Base-by-base conservation (phyloP, 345 rosid genomes). In the Gossypium thurberi region DNA sequence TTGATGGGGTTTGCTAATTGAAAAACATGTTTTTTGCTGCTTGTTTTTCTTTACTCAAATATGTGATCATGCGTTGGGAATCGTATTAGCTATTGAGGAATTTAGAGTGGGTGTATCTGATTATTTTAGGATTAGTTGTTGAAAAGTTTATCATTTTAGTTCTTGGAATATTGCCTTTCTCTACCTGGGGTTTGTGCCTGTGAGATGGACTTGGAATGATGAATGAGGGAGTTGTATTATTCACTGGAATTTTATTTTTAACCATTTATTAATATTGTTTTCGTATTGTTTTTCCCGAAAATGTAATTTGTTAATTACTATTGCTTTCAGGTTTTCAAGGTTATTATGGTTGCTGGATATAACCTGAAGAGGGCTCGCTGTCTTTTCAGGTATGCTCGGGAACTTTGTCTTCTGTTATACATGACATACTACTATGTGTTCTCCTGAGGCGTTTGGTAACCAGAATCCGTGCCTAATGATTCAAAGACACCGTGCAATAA, bases 281-380 rank as follows among this genome's bases (percentile, higher is more conserved):
- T 26, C 9, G 15, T 14, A 60, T 25, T 6, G 2, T 25, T 44
- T 18, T 58, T 18, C 8, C 14, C 2, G 57, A 46, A 8, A 15
- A 14, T 23, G 7, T 33, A 5, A 33, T 33, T 33, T 33, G 40
- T 33, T 33, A 33, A n/a, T 14, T 46, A 50, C 43, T 13, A 28
- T 60, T 70, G 12, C 21, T 37, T 50, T 75, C 64, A 47, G 78
- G 85, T 77, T 51, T 77, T 50, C 66, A 71, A 57, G 80, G 81
- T 13, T 80, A 82, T 79, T 85, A 85, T 86, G 89, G 73, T 80
- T 75, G 72, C 67, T 71, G 82, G 83, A 75, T 77, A 40, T 65
- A 23, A 51, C 73, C 75, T 72, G 67, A 44, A 74, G 82, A 71
- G 43, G 71, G 74, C 43, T 68, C 55, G 74, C 57, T 67, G 75